Evolutionary conservation across 768 basidiomycete genomes (phyloP).

Genomic region (Leccinum aurantiacum): DNA sequence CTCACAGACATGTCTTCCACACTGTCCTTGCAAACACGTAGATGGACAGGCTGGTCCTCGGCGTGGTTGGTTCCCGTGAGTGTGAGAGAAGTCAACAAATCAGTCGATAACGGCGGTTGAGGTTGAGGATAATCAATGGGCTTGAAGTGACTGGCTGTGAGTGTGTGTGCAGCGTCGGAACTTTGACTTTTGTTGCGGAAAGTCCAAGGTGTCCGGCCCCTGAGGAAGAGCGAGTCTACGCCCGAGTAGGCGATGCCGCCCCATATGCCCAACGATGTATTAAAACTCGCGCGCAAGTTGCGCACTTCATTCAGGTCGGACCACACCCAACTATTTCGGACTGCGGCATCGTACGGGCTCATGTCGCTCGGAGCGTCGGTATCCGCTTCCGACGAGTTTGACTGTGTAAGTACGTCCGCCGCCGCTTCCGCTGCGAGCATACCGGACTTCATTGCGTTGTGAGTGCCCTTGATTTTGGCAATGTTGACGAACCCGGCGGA

Average conservation of each 20-base stretch:
- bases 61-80: slow-evolving; percentile 94
- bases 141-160: slow-evolving; percentile 58
- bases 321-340: slow-evolving; percentile 82
- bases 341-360: slow-evolving; percentile 65
- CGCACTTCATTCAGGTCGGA: slow-evolving; percentile 86
- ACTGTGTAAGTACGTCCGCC: slow-evolving; percentile 52
- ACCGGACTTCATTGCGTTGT: slow-evolving; percentile 98
- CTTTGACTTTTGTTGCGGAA: slow-evolving; percentile 60
- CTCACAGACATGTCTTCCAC: slow-evolving; percentile 46
- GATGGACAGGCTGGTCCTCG: slow-evolving; percentile 93
- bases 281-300: slow-evolving; percentile 90
- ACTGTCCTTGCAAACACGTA: slow-evolving; percentile 55
- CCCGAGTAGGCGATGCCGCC: slow-evolving; percentile 91
- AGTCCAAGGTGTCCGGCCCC: slow-evolving; percentile 90
- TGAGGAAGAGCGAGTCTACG: slow-evolving; percentile 79
- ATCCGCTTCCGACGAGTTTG: slow-evolving; percentile 12
- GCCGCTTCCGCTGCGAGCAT: slow-evolving; percentile 95
- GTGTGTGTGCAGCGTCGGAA: slow-evolving; percentile 72
- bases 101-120: slow-evolving; percentile 88
- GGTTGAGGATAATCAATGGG: slow-evolving; percentile 87
- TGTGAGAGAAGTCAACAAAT: slow-evolving; percentile 85
- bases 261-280: slow-evolving; percentile 72
- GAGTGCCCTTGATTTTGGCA: slow-evolving; percentile 97
- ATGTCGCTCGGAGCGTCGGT: slow-evolving; percentile 50
- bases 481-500: slow-evolving; percentile 96